Base-by-base conservation (phyloP, 1,139 yeast species). In the Hansenula lynferdii region DNA sequence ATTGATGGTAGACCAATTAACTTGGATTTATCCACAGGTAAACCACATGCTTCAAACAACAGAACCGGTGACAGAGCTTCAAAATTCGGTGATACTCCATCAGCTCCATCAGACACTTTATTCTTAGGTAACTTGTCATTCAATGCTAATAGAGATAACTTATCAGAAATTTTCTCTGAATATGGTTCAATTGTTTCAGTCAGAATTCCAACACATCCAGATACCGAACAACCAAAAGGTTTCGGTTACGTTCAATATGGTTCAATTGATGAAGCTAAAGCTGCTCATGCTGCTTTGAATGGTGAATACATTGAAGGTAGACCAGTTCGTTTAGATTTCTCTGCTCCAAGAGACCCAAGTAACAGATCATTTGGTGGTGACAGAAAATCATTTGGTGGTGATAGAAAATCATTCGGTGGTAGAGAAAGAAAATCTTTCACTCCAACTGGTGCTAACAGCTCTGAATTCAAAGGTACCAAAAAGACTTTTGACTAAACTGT, bases 201-300 rank as follows among this genome's bases (percentile, higher is more conserved):
- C 57, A 82, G 98, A 73, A 72, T 92, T 55, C 98, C 98, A 65
- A 90, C 97, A 36, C 95, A 90, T 70, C 97, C 96, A 60, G 97
- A 90, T 67, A 89, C 97, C 51, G 95, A 89, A 65, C 97, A 90
- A 70, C 95, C 96, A 65, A 92, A 92, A 78, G 98, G 98, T 53
- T 92, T 92, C 70, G 98, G 97, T 52, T 92, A 92, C 68, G 96
- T 92, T 44, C 97, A 92, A 72, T 90, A 78, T 63, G 72, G 84
- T 31, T 73, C 82, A 41, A 71, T 85, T 49, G 97, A 90, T 37
- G 96, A 87, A 62, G 97, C 98, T 52, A 79, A 84, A 69, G 77
- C 81, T 47, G 97, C 97, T 43, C 70, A 85, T 51, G 90, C 84
- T 50, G 90, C 85, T 43, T 69, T 90, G 66, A 85, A 86, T 63